Evolutionary conservation across 163 green algal species (phyloP).

Genomic region (Scenedesmus sp.): DNA sequence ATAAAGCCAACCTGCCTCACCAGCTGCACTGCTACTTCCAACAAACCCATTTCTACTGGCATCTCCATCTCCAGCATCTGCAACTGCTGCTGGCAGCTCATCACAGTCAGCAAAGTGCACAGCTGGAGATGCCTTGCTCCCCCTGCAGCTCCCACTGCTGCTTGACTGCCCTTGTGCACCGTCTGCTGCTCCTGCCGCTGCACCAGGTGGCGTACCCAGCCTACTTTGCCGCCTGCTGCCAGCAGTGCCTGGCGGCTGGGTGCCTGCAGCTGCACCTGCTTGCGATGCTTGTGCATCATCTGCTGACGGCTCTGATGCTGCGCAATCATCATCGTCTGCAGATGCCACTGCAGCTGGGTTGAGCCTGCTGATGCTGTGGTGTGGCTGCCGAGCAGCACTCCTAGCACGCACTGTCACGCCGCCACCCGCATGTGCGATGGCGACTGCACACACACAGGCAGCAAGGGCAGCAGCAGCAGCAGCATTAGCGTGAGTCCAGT

Average conservation of each 20-base stretch:
- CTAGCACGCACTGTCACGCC: slow-evolving; percentile 4
- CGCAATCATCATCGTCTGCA: not conserved
- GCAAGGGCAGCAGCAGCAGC: not conserved
- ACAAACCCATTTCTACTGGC: not conserved
- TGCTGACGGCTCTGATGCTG: not conserved
- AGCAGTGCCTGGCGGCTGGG: not conserved
- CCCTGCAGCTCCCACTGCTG: not conserved
- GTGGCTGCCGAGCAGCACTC: not conserved
- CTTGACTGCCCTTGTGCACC: not conserved
- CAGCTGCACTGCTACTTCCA: not conserved
- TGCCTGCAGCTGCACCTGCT: not conserved
- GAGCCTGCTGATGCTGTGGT: slow-evolving; percentile 18
- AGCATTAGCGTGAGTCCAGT: not conserved
- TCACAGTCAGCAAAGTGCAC: not conserved
- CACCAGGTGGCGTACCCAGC: not conserved
- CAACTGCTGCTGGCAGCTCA: not conserved
- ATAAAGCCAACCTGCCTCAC: not conserved
- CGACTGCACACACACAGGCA: slow-evolving; percentile 11
- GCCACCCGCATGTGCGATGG: not conserved
- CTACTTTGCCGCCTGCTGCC: not conserved
- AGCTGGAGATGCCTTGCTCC: not conserved
- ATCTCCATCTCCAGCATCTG: not conserved
- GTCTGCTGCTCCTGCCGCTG: not conserved
- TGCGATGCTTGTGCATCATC: not conserved
- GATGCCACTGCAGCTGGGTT: slow-evolving; percentile 13